These are phyloP conservation scores for Crucibulum parvulum DNA, from an alignment of 1,284 basidiomycete species.

Conservation along the genomic window DNA sequence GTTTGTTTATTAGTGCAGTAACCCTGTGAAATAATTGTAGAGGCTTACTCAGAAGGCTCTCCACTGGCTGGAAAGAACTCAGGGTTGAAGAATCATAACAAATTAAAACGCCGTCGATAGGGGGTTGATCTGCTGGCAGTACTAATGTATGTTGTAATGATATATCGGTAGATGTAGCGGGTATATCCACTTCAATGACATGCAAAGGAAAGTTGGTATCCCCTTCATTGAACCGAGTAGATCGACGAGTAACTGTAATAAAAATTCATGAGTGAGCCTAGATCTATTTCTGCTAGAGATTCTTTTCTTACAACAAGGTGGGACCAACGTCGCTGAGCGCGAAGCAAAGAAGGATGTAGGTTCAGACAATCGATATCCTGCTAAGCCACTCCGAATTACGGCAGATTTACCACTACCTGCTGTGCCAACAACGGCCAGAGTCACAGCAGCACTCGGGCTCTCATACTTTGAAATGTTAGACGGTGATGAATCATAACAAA, in stretches of 20 bases:
- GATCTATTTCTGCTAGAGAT: neutral
- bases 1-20: no score
- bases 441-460: constrained; percentile 39
- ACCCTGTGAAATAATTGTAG: constrained; percentile 3
- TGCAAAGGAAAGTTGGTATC: constrained; percentile 49
- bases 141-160: constrained; percentile 18
- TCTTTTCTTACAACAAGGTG: constrained; percentile 49
- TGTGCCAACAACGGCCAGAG: constrained; percentile 72
- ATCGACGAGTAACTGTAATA: constrained; percentile 54
- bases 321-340: constrained; percentile 37
- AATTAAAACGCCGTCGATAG: constrained; percentile 73
- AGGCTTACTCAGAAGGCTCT: constrained; percentile 66
- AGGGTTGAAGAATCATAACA: constrained; percentile 75
- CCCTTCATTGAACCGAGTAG: constrained; percentile 48
- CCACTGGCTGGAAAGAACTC: constrained; percentile 67
- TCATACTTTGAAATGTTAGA: constrained; percentile 15
- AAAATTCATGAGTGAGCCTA: neutral
- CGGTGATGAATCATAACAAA: constrained; percentile 10
- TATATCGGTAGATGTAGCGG: constrained; percentile 23
- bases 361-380: constrained; percentile 60
- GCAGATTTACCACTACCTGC: constrained; percentile 76
- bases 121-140: constrained; percentile 55
- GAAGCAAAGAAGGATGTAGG: constrained; percentile 32
- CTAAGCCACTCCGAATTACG: constrained; percentile 72
- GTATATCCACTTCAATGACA: constrained; percentile 63